A percentile compares a stretch with the other conserved stretches of the same genome.
Conservation (phyloP, 306 rosid species). For the Gleditsia sinensis region DNA sequence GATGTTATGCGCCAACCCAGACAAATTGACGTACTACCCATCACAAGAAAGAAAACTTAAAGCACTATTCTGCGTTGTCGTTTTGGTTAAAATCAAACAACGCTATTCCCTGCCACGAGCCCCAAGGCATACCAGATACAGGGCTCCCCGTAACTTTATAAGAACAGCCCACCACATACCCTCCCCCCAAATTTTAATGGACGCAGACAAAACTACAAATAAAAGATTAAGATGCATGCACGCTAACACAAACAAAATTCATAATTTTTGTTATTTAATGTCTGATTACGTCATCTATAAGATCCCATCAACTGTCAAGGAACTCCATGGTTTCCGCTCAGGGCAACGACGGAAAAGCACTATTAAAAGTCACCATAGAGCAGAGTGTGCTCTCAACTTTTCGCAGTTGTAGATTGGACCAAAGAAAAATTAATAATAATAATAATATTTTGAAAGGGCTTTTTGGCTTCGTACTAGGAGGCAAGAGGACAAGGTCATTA, state of each 20-base stretch:
- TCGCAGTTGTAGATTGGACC: slow-evolving; percentile 8
- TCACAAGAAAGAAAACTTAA: neutral
- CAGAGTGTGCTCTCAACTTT: slow-evolving; percentile 9
- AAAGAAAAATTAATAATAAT: slow-evolving; percentile 2
- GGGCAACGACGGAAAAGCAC: slow-evolving; percentile 2
- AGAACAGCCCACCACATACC: slow-evolving; percentile 14
- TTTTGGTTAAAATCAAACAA: slow-evolving; percentile 38
- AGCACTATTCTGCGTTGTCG: slow-evolving; percentile 21
- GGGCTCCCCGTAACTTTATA: neutral
- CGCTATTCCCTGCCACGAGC: slow-evolving; percentile 29
- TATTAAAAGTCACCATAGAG: neutral
- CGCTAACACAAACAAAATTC: neutral
- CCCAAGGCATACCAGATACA: slow-evolving; percentile 30
- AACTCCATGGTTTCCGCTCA: neutral
- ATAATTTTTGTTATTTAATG: neutral
- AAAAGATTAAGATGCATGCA: neutral
- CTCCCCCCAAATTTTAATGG: slow-evolving; percentile 1
- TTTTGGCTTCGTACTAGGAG: slow-evolving; percentile 58
- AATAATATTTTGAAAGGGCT: slow-evolving; percentile 39
- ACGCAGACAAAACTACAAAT: neutral
- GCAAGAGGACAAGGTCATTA: slow-evolving; percentile 58
- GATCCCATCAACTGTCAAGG: slow-evolving; percentile 12
- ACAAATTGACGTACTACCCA: neutral
- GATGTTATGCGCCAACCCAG: too few species aligned
- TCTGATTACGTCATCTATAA: neutral